phyloP scores from a whole-genome alignment of 192 early-diverging fungal genomes.

The Coemansia sp. region DNA sequence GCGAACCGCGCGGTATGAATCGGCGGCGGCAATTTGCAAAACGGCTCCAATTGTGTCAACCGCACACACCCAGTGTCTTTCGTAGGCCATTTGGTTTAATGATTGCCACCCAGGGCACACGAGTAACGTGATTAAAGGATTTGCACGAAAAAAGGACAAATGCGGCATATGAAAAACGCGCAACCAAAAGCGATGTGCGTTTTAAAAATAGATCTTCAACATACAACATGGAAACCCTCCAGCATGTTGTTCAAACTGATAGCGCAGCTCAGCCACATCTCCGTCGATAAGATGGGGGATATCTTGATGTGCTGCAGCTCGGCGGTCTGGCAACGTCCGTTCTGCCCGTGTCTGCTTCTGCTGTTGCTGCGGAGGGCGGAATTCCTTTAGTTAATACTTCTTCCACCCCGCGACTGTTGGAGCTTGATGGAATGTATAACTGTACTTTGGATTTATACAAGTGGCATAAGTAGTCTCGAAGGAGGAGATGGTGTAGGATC shows the following conservation, averaged over 20 bases:
- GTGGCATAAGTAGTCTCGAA: no score
- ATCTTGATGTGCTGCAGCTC: background rate
- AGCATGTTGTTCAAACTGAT: no score
- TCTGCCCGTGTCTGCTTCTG: background rate
- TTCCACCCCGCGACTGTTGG: no score
- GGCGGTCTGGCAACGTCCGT: background rate
- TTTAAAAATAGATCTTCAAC: no score
- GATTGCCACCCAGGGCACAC: background rate
- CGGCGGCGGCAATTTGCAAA: background rate
- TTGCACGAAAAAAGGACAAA: background rate
- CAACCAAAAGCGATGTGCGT: no score
- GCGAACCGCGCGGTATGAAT: no score
- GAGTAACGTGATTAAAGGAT: background rate
- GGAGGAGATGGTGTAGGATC: no score
- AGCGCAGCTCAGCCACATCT: slow-evolving; percentile 1
- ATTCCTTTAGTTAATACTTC: background rate
- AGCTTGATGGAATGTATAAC: no score
- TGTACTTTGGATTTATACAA: no score
- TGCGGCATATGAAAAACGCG: background rate
- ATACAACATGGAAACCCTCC: no score
- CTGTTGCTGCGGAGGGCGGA: background rate
- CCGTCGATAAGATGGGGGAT: background rate
- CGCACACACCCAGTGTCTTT: background rate
- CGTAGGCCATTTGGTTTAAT: background rate
- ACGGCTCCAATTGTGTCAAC: background rate